These are phyloP conservation scores for Starmerella cellae DNA, from an alignment of 805 yeast species.

Conservation along the genomic window DNA sequence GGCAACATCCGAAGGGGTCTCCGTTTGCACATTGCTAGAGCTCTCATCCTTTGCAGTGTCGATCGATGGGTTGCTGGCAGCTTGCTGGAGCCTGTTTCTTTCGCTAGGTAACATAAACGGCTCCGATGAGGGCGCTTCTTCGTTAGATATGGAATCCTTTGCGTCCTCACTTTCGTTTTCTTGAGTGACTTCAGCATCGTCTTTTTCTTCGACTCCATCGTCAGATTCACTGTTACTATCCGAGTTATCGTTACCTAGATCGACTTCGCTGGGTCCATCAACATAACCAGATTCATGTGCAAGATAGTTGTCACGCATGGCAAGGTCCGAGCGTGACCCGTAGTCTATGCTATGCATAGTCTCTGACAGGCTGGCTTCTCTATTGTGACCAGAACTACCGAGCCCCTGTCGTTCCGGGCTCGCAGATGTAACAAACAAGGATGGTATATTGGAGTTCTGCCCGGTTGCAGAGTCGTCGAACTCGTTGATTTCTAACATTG, in stretches of 20 bases:
- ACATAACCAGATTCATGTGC: not conserved
- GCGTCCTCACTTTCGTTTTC: not conserved
- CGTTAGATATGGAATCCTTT: not conserved
- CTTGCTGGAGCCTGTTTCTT: conserved; percentile 8
- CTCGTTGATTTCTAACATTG: conserved; percentile 14
- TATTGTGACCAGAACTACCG: not conserved
- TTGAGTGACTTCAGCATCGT: too few species aligned
- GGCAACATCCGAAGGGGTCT: not conserved
- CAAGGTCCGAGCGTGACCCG: not conserved
- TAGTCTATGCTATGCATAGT: not conserved
- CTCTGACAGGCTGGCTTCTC: not conserved
- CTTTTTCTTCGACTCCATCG: not conserved
- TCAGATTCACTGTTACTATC: conserved; percentile 2
- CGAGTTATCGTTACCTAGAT: not conserved
- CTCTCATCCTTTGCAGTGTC: conserved; percentile 1
- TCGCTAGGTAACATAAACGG: conserved; percentile 15
- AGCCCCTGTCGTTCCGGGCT: conserved; percentile 4
- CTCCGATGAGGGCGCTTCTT: not conserved
- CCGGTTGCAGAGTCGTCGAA: conserved; percentile 1
- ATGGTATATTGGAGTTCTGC: conserved; percentile 3
- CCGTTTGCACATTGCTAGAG: too few species aligned
- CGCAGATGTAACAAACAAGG: conserved; percentile 11
- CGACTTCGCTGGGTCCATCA: not conserved
- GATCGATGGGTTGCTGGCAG: not conserved
- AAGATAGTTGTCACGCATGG: not conserved